Percentiles rank a stretch among this genome's conserved stretches.
Evolutionary conservation across 495 filamentous ascomycete genomes (phyloP).

Genomic region (Immersiella caudata): DNA sequence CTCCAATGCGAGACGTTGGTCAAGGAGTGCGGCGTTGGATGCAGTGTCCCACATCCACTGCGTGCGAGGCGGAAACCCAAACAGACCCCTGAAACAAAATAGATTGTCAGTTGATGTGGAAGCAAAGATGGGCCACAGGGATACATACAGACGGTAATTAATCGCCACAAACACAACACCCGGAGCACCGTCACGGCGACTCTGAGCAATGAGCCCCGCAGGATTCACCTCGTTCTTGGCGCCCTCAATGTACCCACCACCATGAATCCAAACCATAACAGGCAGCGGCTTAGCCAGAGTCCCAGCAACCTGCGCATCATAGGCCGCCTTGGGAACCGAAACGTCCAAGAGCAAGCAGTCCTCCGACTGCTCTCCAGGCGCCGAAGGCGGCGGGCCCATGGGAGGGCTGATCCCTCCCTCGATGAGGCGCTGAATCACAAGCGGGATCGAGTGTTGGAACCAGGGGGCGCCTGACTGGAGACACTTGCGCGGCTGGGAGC

Average conservation of each 20-base stretch:
- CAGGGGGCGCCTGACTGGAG: slow-evolving; percentile 7
- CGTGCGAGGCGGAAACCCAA: slow-evolving; percentile 18
- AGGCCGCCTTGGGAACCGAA: slow-evolving; percentile 9
- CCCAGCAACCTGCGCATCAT: background rate
- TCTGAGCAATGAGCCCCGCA: slow-evolving; percentile 14
- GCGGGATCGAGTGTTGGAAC: slow-evolving; percentile 16
- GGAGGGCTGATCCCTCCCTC: slow-evolving; percentile 6
- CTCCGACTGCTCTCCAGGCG: slow-evolving; percentile 11
- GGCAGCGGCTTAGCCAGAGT: slow-evolving; percentile 2
- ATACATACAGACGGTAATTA: slow-evolving; percentile 24
- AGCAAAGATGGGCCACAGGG: background rate
- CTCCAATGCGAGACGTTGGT: slow-evolving; percentile 21
- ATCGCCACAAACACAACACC: slow-evolving; percentile 18
- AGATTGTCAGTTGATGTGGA: background rate
- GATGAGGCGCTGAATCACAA: slow-evolving; percentile 9
- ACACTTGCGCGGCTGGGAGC: slow-evolving; percentile 12
- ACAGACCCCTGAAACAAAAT: slow-evolving; percentile 10
- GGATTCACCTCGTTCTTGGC: slow-evolving; percentile 15
- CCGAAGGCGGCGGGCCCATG: background rate
- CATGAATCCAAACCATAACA: slow-evolving; percentile 24
- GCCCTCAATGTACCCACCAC: slow-evolving; percentile 20
- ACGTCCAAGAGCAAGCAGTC: slow-evolving; percentile 22
- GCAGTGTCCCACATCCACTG: background rate
- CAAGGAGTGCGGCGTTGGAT: slow-evolving; percentile 21
- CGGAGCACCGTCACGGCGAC: slow-evolving; percentile 4